These are phyloP conservation scores for Fusarium tanahbumbuense DNA, from an alignment of 2,329 filamentous ascomycete genomes.

Conservation along the genomic window DNA sequence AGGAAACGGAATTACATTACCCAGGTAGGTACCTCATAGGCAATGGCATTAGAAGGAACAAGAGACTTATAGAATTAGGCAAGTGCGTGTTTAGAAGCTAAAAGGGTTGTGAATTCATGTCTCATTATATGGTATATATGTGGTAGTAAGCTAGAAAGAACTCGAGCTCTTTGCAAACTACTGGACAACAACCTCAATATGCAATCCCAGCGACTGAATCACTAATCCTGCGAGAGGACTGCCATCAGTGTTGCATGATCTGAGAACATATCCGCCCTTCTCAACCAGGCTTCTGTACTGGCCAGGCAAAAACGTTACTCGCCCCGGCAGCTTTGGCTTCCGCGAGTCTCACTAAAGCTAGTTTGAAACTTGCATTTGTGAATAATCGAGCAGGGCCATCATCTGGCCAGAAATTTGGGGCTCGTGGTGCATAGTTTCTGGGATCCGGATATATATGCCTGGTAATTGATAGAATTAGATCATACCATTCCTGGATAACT, in stretches of 20 bases:
- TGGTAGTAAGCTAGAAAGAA: neutral
- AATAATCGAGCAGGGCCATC: neutral
- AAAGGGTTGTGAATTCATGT: neutral
- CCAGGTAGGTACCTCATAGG: neutral
- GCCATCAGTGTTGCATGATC: neutral
- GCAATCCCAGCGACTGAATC: neutral
- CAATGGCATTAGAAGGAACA: neutral
- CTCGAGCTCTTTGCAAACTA: neutral
- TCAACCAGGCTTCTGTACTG: neutral
- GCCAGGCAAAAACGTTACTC: neutral
- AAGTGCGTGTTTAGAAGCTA: neutral
- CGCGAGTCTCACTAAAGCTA: neutral
- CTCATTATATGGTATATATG: slow-evolving; percentile 15
- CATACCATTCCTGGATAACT: neutral
- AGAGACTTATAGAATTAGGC: neutral
- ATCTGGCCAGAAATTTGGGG: neutral
- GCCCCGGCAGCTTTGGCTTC: neutral
- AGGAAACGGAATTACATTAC: neutral
- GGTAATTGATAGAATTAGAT: neutral
- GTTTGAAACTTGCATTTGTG: neutral
- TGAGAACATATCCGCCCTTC: neutral
- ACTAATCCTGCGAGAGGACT: neutral
- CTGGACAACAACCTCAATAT: neutral
- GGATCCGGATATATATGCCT: neutral
- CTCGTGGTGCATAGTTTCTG: neutral